Evolutionary conservation across 2,329 filamentous ascomycete species (phyloP).

Genomic region (Pseudogymnoascus sp.): DNA sequence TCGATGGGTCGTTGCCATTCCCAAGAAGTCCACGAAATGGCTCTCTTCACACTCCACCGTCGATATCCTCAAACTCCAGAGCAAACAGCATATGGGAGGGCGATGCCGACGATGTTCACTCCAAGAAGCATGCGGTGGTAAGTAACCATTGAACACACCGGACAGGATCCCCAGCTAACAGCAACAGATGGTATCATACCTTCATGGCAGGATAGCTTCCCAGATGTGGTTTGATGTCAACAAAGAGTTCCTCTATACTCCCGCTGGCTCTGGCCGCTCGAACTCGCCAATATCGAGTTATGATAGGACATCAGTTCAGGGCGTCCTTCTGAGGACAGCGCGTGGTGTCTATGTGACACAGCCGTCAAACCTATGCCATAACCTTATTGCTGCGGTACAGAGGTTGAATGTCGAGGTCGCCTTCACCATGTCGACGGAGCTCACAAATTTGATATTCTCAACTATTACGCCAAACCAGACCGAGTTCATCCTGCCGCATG

Average conservation of each 20-base stretch:
- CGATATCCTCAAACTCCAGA: constrained; percentile 12
- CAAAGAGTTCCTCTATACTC: constrained; percentile 10
- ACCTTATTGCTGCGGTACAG: constrained; percentile 36
- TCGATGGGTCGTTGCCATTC: not conserved
- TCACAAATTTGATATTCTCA: constrained; percentile 39
- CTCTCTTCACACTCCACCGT: constrained; percentile 2
- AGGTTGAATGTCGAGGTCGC: constrained; percentile 40
- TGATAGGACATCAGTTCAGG: constrained; percentile 20
- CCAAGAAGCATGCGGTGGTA: constrained; percentile 24
- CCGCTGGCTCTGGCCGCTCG: not conserved
- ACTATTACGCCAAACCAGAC: constrained; percentile 34
- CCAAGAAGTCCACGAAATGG: constrained; percentile 2
- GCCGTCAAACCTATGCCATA: constrained; percentile 32
- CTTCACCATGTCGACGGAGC: constrained; percentile 42
- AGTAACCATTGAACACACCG: not conserved
- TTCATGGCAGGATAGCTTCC: constrained; percentile 25
- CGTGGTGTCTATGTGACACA: constrained; percentile 36
- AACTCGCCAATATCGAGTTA: constrained; percentile 9
- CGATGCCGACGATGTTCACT: constrained; percentile 23
- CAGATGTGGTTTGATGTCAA: constrained; percentile 23
- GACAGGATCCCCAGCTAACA: not conserved
- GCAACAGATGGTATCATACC: constrained; percentile 25
- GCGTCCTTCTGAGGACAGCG: constrained; percentile 34
- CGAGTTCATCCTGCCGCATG: constrained; percentile 34
- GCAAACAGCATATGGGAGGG: constrained; percentile 15